These are phyloP conservation scores for Aspergillus novoparasiticus DNA, from an alignment of 2,329 filamentous ascomycete species.

Conservation along the genomic window DNA sequence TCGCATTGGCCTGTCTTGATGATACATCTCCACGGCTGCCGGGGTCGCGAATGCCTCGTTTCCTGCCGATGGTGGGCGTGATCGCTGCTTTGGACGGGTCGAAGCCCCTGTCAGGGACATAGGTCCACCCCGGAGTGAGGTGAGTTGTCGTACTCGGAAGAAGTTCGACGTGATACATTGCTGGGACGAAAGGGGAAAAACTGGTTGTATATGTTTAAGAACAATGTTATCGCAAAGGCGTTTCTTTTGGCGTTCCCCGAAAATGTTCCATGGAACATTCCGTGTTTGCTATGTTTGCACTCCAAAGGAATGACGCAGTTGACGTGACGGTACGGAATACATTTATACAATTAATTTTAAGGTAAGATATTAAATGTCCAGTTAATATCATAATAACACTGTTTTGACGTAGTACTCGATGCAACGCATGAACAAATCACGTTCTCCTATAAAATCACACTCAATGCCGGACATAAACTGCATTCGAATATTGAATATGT, in stretches of 20 bases:
- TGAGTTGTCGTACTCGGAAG: conserved; percentile 71
- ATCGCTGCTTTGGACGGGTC: conserved; percentile 58
- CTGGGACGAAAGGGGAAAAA: background rate
- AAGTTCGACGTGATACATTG: conserved; percentile 76
- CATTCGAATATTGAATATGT: background rate
- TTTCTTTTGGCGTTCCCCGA: background rate
- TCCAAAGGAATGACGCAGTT: conserved; percentile 10
- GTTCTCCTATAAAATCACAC: background rate
- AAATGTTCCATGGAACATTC: background rate
- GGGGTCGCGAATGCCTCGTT: conserved; percentile 68
- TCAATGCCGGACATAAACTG: conserved; percentile 1
- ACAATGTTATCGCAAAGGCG: background rate
- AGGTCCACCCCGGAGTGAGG: conserved; percentile 84
- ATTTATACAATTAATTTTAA: background rate
- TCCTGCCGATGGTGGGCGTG: conserved; percentile 60
- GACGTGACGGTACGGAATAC: background rate
- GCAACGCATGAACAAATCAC: background rate
- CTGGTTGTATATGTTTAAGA: background rate
- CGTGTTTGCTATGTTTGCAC: conserved; percentile 27
- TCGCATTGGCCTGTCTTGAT: conserved; percentile 79
- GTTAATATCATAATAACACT: background rate
- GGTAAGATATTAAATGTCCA: background rate
- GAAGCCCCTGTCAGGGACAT: conserved; percentile 74
- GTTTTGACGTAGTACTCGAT: background rate
- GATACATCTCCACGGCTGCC: conserved; percentile 64